Percentiles rank a stretch among this genome's conserved stretches.
Conservation (phyloP, 2,329 filamentous ascomycete species). For the Tolypocladium guangdongense region DNA sequence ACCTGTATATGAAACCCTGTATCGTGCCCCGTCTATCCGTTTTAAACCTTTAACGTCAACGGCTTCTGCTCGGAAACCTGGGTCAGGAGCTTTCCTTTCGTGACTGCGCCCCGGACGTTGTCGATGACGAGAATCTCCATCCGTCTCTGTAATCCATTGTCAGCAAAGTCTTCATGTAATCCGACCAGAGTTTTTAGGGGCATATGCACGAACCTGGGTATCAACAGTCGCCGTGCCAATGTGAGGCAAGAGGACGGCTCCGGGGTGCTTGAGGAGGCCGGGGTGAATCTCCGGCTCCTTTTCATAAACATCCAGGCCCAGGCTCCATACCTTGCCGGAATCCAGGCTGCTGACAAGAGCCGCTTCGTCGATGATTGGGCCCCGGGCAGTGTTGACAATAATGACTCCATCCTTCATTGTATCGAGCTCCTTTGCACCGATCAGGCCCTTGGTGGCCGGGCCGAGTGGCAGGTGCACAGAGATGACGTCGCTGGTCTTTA, state of each 20-base stretch:
- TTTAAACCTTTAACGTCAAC: background rate
- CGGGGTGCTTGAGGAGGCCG: slow-evolving; percentile 44
- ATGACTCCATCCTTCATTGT: slow-evolving; percentile 45
- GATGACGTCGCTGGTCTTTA: slow-evolving; percentile 41
- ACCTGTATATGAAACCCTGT: background rate
- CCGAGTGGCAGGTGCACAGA: slow-evolving; percentile 42
- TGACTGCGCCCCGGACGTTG: slow-evolving; percentile 21
- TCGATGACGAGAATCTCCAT: slow-evolving; percentile 18
- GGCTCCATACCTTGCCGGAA: slow-evolving; percentile 40
- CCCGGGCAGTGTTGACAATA: slow-evolving; percentile 47
- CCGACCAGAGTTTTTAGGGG: background rate
- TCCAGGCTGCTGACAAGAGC: slow-evolving; percentile 42
- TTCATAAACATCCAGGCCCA: slow-evolving; percentile 47
- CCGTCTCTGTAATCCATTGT: slow-evolving; percentile 6
- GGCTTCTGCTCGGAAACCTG: slow-evolving; percentile 7
- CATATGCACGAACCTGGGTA: slow-evolving; percentile 7
- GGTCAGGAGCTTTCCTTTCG: slow-evolving; percentile 6
- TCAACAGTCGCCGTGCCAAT: slow-evolving; percentile 57
- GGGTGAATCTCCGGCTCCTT: slow-evolving; percentile 50
- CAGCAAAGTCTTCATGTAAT: background rate
- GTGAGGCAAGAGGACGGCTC: slow-evolving; percentile 54
- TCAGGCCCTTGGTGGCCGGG: slow-evolving; percentile 39
- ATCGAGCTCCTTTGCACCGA: slow-evolving; percentile 36
- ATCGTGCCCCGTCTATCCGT: background rate
- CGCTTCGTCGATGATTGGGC: slow-evolving; percentile 44